A percentile compares a stretch with the other conserved stretches of the same genome.
Conservation (phyloP, 1,284 basidiomycete genomes). For the Megacollybia platyphylla region DNA sequence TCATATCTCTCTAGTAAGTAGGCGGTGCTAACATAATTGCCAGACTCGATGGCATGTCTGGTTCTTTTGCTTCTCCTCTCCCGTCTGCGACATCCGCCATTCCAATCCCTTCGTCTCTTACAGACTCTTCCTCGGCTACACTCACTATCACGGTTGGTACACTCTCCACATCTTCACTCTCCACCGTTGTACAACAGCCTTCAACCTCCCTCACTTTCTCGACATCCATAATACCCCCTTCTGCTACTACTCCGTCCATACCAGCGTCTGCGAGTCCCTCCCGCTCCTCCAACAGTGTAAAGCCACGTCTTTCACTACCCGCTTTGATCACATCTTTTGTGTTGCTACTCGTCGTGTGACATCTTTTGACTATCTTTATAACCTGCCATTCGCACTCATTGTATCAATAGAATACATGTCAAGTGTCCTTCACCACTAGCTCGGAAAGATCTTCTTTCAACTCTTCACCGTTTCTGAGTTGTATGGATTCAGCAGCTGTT, state of each 20-base stretch:
- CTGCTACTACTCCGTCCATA: slow-evolving; percentile 9
- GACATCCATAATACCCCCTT: slow-evolving; percentile 3
- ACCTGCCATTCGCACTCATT: too few species aligned
- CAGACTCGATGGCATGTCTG: slow-evolving; percentile 46
- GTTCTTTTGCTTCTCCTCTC: slow-evolving; percentile 36
- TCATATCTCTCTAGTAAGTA: slow-evolving; percentile 9
- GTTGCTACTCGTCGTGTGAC: too few species aligned
- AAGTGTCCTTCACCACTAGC: too few species aligned
- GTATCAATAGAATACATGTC: too few species aligned
- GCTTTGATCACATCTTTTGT: too few species aligned
- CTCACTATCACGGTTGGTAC: slow-evolving; percentile 23
- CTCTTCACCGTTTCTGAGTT: too few species aligned
- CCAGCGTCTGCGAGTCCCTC: slow-evolving; percentile 8
- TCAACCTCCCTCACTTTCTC: slow-evolving; percentile 2
- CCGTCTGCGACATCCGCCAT: slow-evolving; percentile 32
- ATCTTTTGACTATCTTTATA: too few species aligned
- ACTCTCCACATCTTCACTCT: slow-evolving; percentile 14
- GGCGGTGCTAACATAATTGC: background rate
- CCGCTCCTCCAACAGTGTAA: background rate
- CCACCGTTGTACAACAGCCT: background rate
- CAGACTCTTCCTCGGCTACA: background rate
- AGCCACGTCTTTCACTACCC: too few species aligned
- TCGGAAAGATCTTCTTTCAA: too few species aligned
- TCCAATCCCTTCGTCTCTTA: slow-evolving; percentile 28
- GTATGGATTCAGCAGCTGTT: background rate